Base-by-base conservation (phyloP, 176 grass and related monocot species). In the Triticum monococcum region DNA sequence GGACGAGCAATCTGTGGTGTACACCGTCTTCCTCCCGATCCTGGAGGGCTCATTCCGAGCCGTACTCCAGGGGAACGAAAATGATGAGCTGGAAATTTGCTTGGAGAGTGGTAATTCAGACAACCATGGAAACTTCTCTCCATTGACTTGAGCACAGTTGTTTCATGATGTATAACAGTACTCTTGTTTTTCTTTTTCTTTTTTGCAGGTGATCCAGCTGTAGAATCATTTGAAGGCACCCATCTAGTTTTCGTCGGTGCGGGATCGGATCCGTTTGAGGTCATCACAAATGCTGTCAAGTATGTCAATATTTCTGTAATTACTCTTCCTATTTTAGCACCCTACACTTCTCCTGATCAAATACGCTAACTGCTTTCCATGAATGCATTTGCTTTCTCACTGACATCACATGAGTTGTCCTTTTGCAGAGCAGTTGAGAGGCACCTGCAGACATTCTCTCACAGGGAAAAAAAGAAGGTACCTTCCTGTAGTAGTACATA, bases 41-140 rank as follows among this genome's bases (percentile, higher is more conserved):
- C 9, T 97, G 22, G 95, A 97, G 80, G 95, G 92, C 28, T 87
- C 88, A 0, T 97, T 97, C 79, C 88, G 95, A 22, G 88, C 95
- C 8, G 92, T 91, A 30, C 92, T 97, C 24, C 95, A 97, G 84
- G 95, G 95, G 46, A 97, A 94, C 62, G 68, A 74, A 8, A 78
- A 91, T 14, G 86, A 97, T 59, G 95, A 94, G 46, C 88, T 97
- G 20, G 92, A 97, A 65, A 92, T 97, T 59, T 97, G 95, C 60
- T 79, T 97, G 37, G 95, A 97, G 85, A 94, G 95, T 66, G 95
- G 94, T 94, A 92, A 52, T 26, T 78, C 4, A 41, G 8, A 41
- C 3, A 38, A 36, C 2, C 10, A n/a, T 38, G 25, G 3, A 71
- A 70, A 12, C 66, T 37, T 38, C 36, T 65, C 9, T 81, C 16